Base-by-base conservation (phyloP, 148 eudicot genomes). In the Rhododendron griersonianum region DNA sequence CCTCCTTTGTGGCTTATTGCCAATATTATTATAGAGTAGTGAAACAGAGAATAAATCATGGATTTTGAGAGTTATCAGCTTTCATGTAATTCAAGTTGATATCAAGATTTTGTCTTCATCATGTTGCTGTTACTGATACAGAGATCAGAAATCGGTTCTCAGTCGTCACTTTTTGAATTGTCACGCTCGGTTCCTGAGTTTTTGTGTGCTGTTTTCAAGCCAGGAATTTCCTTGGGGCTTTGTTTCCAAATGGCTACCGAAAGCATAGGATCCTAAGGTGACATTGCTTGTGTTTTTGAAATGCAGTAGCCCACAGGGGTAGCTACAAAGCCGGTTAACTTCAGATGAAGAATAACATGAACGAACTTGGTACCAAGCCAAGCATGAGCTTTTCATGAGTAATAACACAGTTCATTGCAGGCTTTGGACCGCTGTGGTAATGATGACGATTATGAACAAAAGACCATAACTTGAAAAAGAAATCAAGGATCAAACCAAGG, bases 21-120 rank as follows among this genome's bases (percentile, higher is more conserved):
- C 81, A 33, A 71, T 67, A 75, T 41, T 71, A 76, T 41, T 67
- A 14, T 74, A 77, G 85, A 35, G 44, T 15, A 80, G 80, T 55
- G 41, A 76, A 74, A 82, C 51, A 50, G 61, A 23, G n/a, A 87
- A 84, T 85, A 83, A 77, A 63, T 59, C 53, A 77, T 19, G 86
- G 67, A 28, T 45, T 84, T 78, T 39, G 71, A 80, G 86, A 79
- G 73, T 51, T 59, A 7, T 74, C 61, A 45, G 82, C 74, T 76
- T 53, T 63, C 83, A 69, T 47, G 44, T 69, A 47, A 45, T 69
- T 67, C 78, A 67, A 57, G 78, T 83, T 83, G 61, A 74, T 84
- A 11, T 37, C 19, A 55, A 37, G 81, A 11, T 33, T 21, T 47
- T 74, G n/a, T 35, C 81, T 51, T 9, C 67, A 21, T 50, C 69